A percentile compares a stretch with the other conserved stretches of the same genome.
Conservation (phyloP, 1,284 basidiomycete genomes). For the Cutaneotrichosporon spelunceum region DNA sequence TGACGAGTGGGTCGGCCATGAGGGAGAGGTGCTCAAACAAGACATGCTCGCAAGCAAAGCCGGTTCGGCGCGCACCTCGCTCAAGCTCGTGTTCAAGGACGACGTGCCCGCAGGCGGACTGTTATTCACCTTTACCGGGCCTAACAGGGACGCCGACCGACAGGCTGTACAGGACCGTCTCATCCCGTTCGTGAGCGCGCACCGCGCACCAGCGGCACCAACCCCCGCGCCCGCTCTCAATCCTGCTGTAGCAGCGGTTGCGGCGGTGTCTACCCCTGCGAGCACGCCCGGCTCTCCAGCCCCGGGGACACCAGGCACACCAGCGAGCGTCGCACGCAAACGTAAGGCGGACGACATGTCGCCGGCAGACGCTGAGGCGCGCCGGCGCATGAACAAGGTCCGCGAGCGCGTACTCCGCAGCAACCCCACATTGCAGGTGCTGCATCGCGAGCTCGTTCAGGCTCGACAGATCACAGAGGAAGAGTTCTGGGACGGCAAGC, state of each 20-base stretch:
- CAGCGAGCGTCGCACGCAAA: slow-evolving; percentile 17
- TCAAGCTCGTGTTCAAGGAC: slow-evolving; percentile 48
- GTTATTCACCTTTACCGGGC: slow-evolving; percentile 45
- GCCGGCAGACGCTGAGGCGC: slow-evolving; percentile 11
- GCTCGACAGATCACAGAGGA: slow-evolving; percentile 78
- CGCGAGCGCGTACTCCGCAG: slow-evolving; percentile 70
- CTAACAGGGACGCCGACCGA: slow-evolving; percentile 33
- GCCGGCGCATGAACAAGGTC: slow-evolving; percentile 54
- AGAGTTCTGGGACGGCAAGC: slow-evolving; percentile 84
- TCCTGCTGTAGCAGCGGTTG: slow-evolving; percentile 10
- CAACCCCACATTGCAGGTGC: slow-evolving; percentile 67
- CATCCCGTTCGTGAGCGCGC: slow-evolving; percentile 46
- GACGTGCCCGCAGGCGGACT: slow-evolving; percentile 47
- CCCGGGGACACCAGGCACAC: slow-evolving; percentile 20
- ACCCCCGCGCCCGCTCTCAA: slow-evolving; percentile 16
- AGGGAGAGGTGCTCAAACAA: background rate
- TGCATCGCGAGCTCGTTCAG: slow-evolving; percentile 84
- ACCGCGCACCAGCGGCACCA: slow-evolving; percentile 27
- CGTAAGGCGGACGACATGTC: slow-evolving; percentile 19
- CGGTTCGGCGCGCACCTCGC: slow-evolving; percentile 36
- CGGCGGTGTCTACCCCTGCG: slow-evolving; percentile 17
- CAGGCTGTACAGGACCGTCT: slow-evolving; percentile 46
- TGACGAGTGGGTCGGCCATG: slow-evolving; percentile 35
- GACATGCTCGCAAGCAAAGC: slow-evolving; percentile 48
- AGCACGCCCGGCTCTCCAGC: slow-evolving; percentile 6